Base-by-base conservation (phyloP, 176 grass and related monocot genomes). In the Eleusine coracana region DNA sequence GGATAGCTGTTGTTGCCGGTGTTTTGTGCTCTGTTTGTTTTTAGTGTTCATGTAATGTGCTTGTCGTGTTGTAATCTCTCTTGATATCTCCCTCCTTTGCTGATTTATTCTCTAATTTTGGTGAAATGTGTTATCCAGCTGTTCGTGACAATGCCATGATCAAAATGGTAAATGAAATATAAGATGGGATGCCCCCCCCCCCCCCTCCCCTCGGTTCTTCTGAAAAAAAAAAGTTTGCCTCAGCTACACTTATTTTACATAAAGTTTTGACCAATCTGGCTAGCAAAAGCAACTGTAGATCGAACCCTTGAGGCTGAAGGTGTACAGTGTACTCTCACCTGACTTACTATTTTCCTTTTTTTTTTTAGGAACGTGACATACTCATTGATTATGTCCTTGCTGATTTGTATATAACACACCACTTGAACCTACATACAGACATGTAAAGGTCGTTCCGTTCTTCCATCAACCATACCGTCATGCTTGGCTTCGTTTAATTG, bases 401-500 rank as follows among this genome's bases (percentile, higher is more conserved):
- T 66, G 20, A 10, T 36, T 77, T 71, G 44, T 81, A 77, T 68
- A 41, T 45, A 76, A 25, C 45, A 25, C 62, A 85, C 39, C 49
- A 75, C 4, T 64, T 78, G 34, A 64, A 86, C n/a, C 34, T 66
- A 67, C 16, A 27, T 21, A 25, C 37, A 55, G 37, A 9, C 58
- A 50, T 65, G 66, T 11, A 37, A 76, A 65, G 77, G 82, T 85
- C 4, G 65, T 4, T 25, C 54, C 20, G 21, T 71, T 52, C 71
- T 58, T 81, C 31, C 71, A 68, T 75, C 49, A 42, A 70, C 39
- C 15, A 23, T 80, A 68, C 45, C 28, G 37, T 58, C 45, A 71
- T 44, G 72, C 38, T 82, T 89, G 83, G 82, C 83, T 38, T 89
- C 9, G 54, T 55, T 71, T 76, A 65, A 71, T 81, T 68, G 18